A percentile compares a stretch with the other conserved stretches of the same genome.
These are phyloP conservation scores for Curvularia lunata DNA, from an alignment of 2,329 filamentous ascomycete species.

Conservation along the genomic window DNA sequence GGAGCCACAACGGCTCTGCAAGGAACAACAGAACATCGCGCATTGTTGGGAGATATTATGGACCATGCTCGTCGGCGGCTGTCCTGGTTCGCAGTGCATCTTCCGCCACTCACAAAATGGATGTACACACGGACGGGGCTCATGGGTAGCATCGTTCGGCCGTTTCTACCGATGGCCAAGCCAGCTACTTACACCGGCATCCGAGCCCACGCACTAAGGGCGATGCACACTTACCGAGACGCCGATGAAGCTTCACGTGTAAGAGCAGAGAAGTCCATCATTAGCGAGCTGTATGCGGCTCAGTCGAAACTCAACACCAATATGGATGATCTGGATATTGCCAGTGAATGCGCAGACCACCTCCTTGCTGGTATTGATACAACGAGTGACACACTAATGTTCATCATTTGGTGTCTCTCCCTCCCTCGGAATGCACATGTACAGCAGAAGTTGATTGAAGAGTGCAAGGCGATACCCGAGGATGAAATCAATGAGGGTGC, in stretches of 20 bases:
- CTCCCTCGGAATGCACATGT: conserved; percentile 53
- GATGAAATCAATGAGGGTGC: conserved; percentile 23
- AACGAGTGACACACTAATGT: conserved; percentile 59
- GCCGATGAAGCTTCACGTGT: conserved; percentile 1
- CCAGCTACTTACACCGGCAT: conserved; percentile 61
- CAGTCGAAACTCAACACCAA: conserved; percentile 12
- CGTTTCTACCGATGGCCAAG: conserved; percentile 58
- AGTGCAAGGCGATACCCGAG: conserved; percentile 45
- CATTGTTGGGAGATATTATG: conserved; percentile 57
- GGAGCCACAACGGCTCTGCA: conserved; percentile 55
- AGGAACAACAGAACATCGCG: conserved; percentile 48
- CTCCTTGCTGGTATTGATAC: conserved; percentile 61
- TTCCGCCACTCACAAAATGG: conserved; percentile 56
- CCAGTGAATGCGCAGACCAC: conserved; percentile 62
- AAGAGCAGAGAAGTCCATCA: conserved; percentile 9
- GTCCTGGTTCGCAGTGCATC: conserved; percentile 59
- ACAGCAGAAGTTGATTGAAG: conserved; percentile 56
- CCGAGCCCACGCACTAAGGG: conserved; percentile 51
- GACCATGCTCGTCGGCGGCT: conserved; percentile 55
- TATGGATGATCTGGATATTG: conserved; percentile 56
- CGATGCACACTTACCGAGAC: conserved; percentile 34
- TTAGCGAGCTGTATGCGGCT: conserved; percentile 14
- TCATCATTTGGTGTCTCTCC: conserved; percentile 19
- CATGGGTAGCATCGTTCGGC: conserved; percentile 46
- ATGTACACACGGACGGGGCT: conserved; percentile 54